These are phyloP conservation scores for Fraxinus velutina DNA, from an alignment of 305 asterid species.

Conservation along the genomic window DNA sequence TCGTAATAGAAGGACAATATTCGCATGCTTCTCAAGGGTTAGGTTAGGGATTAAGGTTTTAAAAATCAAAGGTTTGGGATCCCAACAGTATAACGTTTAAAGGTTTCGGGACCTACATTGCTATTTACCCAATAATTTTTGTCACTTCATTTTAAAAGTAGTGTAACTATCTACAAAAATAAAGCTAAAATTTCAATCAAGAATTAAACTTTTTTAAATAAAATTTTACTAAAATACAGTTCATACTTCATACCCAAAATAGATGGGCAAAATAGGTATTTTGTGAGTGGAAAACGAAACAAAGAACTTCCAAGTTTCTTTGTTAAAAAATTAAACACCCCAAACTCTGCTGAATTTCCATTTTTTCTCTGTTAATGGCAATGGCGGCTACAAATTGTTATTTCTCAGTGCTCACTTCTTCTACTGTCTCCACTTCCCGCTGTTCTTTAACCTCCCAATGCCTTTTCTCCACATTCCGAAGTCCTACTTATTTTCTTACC, in stretches of 20 bases:
- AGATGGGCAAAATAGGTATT: background rate
- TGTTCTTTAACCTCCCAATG: slow-evolving; percentile 34
- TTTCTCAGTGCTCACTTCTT: slow-evolving; percentile 44
- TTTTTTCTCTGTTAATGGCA: slow-evolving; percentile 43
- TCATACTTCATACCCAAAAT: background rate
- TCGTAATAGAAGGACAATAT: background rate
- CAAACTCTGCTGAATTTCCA: background rate
- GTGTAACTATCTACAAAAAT: background rate
- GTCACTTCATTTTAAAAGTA: background rate
- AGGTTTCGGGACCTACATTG: background rate
- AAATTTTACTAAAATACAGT: background rate
- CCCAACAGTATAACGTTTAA: background rate
- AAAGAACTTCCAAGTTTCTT: background rate
- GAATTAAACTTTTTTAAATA: too few species aligned
- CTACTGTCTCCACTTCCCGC: slow-evolving; percentile 35
- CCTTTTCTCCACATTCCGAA: slow-evolving; percentile 28
- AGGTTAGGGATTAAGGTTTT: background rate
- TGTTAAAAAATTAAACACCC: background rate
- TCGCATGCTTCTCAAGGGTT: background rate
- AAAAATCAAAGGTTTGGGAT: background rate
- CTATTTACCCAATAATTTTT: background rate
- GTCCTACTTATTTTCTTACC: slow-evolving; percentile 25
- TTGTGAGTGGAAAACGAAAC: background rate
- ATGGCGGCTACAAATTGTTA: slow-evolving; percentile 57
- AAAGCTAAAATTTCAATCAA: background rate